Percentiles rank a stretch among this genome's conserved stretches.
phyloP scores from a whole-genome alignment of 768 basidiomycete species.

The Saitozyma podzolica region DNA sequence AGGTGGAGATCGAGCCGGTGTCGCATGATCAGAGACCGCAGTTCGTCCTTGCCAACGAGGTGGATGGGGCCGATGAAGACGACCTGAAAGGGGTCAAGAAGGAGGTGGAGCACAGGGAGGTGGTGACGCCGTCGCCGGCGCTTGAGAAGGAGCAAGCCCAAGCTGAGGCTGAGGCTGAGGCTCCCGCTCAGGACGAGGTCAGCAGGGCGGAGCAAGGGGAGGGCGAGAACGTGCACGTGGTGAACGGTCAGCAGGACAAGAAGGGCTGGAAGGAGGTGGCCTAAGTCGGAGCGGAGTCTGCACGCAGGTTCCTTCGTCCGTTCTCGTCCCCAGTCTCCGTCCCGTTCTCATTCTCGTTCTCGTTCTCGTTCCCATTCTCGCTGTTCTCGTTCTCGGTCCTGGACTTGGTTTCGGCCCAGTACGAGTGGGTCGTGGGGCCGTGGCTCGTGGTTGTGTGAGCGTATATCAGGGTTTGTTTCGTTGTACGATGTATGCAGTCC shows the following conservation, averaged over 20 bases:
- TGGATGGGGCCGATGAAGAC: slow-evolving; percentile 14
- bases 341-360: too few species aligned
- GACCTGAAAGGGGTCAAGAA: slow-evolving; percentile 10
- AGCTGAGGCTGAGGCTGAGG: background rate
- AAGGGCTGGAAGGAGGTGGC: slow-evolving; percentile 15
- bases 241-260: slow-evolving; percentile 4
- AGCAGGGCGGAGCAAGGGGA: background rate
- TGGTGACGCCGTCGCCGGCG: background rate
- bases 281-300: background rate
- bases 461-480: too few species aligned
- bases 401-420: too few species aligned
- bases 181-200: background rate
- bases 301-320: too few species aligned
- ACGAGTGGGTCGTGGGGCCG: too few species aligned
- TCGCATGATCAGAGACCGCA: slow-evolving; percentile 26
- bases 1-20: slow-evolving; percentile 22
- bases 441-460: too few species aligned
- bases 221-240: background rate
- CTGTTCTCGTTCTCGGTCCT: too few species aligned
- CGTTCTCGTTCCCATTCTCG: too few species aligned
- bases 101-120: slow-evolving; percentile 26
- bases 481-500: too few species aligned
- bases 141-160: too few species aligned
- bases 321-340: too few species aligned
- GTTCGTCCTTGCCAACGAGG: slow-evolving; percentile 38